Base-by-base conservation (phyloP, 192 early-diverging fungal species). In the Pilaira anomala region DNA sequence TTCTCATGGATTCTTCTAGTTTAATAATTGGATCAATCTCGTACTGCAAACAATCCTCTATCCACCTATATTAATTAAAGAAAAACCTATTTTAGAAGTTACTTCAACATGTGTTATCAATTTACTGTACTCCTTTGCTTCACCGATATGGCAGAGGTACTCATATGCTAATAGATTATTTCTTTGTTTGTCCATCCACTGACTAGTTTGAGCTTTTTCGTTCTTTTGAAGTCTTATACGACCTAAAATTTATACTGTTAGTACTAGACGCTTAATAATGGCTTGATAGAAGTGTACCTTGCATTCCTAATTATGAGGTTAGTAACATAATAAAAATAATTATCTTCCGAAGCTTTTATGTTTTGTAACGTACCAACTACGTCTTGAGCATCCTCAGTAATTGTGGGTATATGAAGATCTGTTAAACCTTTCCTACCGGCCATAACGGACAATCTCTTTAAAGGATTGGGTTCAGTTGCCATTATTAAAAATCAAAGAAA, bases 101-200 rank as follows among this genome's bases (percentile, higher is more conserved):
- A 44, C 2, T 16, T 33, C 21, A 42, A 33, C 42, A 16, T 33
- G 5, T 25, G 48, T 52, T 26, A 41, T 22, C 8, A 19, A 42
- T 22, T 24, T 24, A 41, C 39, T 7, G 53, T 84, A 99, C 90
- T 98, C 94, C 82, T 97, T 98, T 16, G 98, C 98, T 80, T 99
- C 98, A 50, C 92, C 91, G 49, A 99, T 91, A 64, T 98, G 98
- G 63, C 98, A 99, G 4, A 98, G 83, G 66, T 99, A 99, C 76
- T 99, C 98, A 75, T 99, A 99, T n/a, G 98, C 97, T 30, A 93
- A 92, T 51, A 98, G 71, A 53, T 96, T 89, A 46, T 85, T 85
- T 52, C 98, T 80, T 76, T 97, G 91, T 24, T 88, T 72, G 69
- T 99, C 67, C 14, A 69, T 62, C 67, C 67, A 69, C 53, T 77